These are phyloP conservation scores for Russula lepida DNA, from an alignment of 768 basidiomycete species.

Conservation along the genomic window DNA sequence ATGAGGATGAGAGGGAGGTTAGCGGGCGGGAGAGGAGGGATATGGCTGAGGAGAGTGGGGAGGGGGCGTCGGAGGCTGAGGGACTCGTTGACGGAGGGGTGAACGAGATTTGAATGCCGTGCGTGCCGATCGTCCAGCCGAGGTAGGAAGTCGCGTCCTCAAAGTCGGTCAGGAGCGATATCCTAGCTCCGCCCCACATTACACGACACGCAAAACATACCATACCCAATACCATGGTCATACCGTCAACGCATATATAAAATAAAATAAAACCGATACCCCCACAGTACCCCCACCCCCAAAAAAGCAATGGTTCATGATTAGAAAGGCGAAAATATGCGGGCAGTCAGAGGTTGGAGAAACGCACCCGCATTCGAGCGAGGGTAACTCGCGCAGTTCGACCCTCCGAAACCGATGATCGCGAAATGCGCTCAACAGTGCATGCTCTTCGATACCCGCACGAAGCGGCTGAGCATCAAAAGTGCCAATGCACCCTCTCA, in stretches of 20 bases:
- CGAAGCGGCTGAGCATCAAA: conserved; percentile 70
- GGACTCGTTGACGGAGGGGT: conserved; percentile 58
- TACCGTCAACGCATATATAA: neutral
- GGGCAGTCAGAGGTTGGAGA: neutral
- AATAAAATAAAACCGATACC: no score
- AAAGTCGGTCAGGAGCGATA: conserved; percentile 92
- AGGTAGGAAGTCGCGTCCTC: conserved; percentile 77
- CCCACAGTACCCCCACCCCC: neutral
- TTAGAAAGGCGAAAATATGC: neutral
- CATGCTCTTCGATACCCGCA: conserved; percentile 81
- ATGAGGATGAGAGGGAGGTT: conserved; percentile 47
- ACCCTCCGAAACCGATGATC: conserved; percentile 84
- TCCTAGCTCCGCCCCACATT: conserved; percentile 35
- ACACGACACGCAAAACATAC: neutral
- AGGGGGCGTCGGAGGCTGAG: conserved; percentile 53
- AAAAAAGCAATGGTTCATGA: neutral
- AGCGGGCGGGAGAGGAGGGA: conserved; percentile 37
- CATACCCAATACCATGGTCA: no score
- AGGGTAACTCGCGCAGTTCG: conserved; percentile 62
- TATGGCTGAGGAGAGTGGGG: conserved; percentile 59
- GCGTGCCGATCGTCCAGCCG: conserved; percentile 87
- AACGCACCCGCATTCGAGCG: conserved; percentile 81
- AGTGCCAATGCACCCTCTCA: conserved; percentile 93
- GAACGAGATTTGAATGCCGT: conserved; percentile 88
- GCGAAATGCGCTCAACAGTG: conserved; percentile 82